These are phyloP conservation scores for Cystobasidium slooffiae DNA, from an alignment of 1,284 basidiomycete species.

Conservation along the genomic window DNA sequence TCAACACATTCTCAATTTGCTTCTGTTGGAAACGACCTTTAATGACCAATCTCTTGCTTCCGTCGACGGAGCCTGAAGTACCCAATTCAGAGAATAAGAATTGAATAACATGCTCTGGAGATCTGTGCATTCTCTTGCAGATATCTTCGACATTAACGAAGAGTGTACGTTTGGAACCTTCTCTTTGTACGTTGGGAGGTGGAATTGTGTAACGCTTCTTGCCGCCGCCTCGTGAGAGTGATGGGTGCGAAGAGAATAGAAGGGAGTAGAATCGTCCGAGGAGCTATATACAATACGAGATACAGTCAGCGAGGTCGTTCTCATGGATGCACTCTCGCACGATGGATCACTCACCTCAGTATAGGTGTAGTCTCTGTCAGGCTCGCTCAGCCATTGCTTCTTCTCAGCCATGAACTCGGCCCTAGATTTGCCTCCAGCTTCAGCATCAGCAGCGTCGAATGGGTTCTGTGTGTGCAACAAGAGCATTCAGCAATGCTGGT, in stretches of 20 bases:
- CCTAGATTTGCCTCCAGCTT: conserved; percentile 69
- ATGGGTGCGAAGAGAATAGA: conserved; percentile 91
- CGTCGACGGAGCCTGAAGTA: conserved; percentile 94
- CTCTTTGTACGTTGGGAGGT: conserved; percentile 90
- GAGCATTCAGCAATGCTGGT: not conserved
- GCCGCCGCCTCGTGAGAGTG: conserved; percentile 68
- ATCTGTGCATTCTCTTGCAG: conserved; percentile 97
- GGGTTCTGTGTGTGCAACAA: conserved; percentile 43
- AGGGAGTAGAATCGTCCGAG: conserved; percentile 89
- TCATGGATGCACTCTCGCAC: not conserved
- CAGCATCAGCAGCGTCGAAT: conserved; percentile 62
- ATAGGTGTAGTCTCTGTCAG: conserved; percentile 93
- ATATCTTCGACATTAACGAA: conserved; percentile 98
- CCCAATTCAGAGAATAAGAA: conserved; percentile 99
- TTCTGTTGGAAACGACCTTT: conserved; percentile 98
- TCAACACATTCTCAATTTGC: conserved; percentile 95
- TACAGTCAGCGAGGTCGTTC: conserved; percentile 4
- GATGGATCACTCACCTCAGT: conserved; percentile 68
- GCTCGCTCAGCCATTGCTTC: conserved; percentile 74
- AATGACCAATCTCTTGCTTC: conserved; percentile 89
- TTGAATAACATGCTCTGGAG: conserved; percentile 98
- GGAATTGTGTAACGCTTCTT: conserved; percentile 96
- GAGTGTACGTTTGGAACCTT: conserved; percentile 94
- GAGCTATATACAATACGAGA: conserved; percentile 64
- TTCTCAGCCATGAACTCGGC: conserved; percentile 67